A percentile compares a stretch with the other conserved stretches of the same genome.
phyloP scores from a whole-genome alignment of 1,284 basidiomycete genomes.

The Trichosporon inkin region DNA sequence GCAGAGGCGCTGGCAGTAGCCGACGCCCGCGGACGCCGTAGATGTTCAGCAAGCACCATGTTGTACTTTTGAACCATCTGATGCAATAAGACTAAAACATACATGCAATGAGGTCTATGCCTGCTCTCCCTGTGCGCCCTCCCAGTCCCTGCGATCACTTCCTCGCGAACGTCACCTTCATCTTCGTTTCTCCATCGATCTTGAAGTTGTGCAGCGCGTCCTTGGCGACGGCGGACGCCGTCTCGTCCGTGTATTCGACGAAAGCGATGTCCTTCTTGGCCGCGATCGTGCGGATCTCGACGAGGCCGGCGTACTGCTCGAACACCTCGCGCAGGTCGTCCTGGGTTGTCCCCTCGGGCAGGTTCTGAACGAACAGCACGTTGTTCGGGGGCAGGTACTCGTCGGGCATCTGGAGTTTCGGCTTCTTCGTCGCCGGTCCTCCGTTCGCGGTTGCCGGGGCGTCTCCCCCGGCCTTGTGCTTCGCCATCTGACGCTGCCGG shows the following conservation, averaged over 20 bases:
- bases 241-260: conserved; percentile 90
- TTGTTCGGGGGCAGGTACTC: conserved; percentile 99
- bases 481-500: conserved; percentile 73
- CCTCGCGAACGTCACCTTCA: conserved; percentile 20
- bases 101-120: too few species aligned
- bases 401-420: conserved; percentile 93
- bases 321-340: conserved; percentile 84
- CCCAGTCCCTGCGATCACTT: conserved; percentile 7
- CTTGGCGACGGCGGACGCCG: conserved; percentile 79
- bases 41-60: too few species aligned
- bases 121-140: too few species aligned
- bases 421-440: conserved; percentile 33
- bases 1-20: not conserved
- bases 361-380: conserved; percentile 95
- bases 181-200: conserved; percentile 56
- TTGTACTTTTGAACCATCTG: too few species aligned
- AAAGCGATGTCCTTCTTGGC: conserved; percentile 94
- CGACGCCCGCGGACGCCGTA: not conserved
- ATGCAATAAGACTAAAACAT: too few species aligned
- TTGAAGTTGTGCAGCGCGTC: conserved; percentile 95
- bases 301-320: conserved; percentile 84
- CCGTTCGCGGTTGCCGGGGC: conserved; percentile 8
- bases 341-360: conserved; percentile 79
- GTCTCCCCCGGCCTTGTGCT: conserved; percentile 63
- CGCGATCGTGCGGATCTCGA: conserved; percentile 94